phyloP scores from a whole-genome alignment of 1,284 basidiomycete species.

The Cutaneotrichosporon spelunceum region DNA sequence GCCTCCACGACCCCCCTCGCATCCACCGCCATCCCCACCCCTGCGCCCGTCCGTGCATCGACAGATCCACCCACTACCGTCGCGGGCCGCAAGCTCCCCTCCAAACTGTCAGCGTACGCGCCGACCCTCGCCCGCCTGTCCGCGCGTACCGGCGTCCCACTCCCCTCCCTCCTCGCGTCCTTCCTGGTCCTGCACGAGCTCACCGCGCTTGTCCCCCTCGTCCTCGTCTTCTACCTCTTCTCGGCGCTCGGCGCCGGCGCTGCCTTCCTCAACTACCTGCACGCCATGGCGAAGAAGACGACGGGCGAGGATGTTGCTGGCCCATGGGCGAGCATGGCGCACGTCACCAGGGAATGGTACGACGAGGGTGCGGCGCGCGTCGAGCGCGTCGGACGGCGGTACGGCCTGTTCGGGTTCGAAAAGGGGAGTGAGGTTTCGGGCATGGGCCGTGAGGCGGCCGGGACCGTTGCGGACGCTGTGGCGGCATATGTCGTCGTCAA shows the following conservation, averaged over 20 bases:
- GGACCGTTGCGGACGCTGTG: slow-evolving; percentile 56
- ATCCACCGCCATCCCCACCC: not conserved
- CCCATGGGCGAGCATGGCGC: slow-evolving; percentile 47
- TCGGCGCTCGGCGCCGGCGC: slow-evolving; percentile 69
- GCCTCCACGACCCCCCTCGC: not conserved
- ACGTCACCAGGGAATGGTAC: slow-evolving; percentile 60
- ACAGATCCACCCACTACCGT: not conserved
- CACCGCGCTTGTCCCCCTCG: slow-evolving; percentile 74
- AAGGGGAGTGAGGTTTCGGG: slow-evolving; percentile 48
- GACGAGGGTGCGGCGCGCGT: slow-evolving; percentile 70
- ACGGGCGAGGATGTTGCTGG: slow-evolving; percentile 17
- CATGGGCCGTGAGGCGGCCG: slow-evolving; percentile 27
- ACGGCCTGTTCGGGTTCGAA: slow-evolving; percentile 76
- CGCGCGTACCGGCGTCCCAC: slow-evolving; percentile 53
- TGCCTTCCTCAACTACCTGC: slow-evolving; percentile 56
- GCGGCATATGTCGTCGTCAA: slow-evolving; percentile 82
- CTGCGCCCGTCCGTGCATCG: not conserved
- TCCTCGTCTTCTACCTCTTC: slow-evolving; percentile 70
- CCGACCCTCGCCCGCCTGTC: slow-evolving; percentile 35
- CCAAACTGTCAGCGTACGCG: slow-evolving; percentile 28
- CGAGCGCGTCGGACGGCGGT: slow-evolving; percentile 67
- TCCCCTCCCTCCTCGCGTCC: slow-evolving; percentile 72
- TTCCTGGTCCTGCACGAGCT: slow-evolving; percentile 84
- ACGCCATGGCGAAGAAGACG: slow-evolving; percentile 6
- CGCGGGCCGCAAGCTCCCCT: slow-evolving; percentile 9